Evolutionary conservation across 2,329 filamentous ascomycete species (phyloP), one percentile per base, ranked within the genome.

Genomic region (Exophiala aquamarina): DNA sequence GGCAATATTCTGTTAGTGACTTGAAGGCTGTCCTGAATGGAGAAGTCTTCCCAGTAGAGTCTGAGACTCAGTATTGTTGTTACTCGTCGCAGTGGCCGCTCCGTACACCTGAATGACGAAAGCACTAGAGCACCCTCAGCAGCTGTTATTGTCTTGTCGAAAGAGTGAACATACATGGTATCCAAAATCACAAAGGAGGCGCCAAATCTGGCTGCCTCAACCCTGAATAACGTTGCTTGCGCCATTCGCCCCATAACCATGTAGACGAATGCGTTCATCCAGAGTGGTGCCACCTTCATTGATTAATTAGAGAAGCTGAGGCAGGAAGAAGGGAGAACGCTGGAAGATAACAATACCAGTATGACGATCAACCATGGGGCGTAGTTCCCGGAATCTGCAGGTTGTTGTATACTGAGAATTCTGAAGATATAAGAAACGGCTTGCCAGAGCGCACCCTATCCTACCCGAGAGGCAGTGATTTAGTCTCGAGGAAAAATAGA

Each of bases 171-270:
- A 2, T 15, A 69, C 3, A 66, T 33, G 0, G 72, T 54, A 28
- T 73, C 70, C 1, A 73, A 61, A 1, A 57, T 40, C 15, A 74
- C 67, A 13, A 73, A 73, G 1, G 65, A 41, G 1, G 61, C 56
- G 3, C 66, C 67, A 2, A 72, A 52, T 1, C 59, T 56, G 2
- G 60, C 54, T 2, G 70, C 68, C 0, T 66, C 63, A 40, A 73
- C 63, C 3, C 50, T 50, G 3, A 68, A 59, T 10, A 73, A 59
- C 5, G 59, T 60, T 7, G 59, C 63, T 0, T 65, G 63, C 1
- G 70, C 64, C 67, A 74, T 71, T 1, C 70, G 65, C 4, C 64
- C 70, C 8, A 74, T 61, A 6, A 68, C 61, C 66, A 74, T 72
- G 57, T 72, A 73, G 10, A 66, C 66, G 42, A 70, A 74, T 3